Percentiles rank a stretch among this genome's conserved stretches.
phyloP scores from a whole-genome alignment of 306 rosid species.

The Cicer yamashitae region DNA sequence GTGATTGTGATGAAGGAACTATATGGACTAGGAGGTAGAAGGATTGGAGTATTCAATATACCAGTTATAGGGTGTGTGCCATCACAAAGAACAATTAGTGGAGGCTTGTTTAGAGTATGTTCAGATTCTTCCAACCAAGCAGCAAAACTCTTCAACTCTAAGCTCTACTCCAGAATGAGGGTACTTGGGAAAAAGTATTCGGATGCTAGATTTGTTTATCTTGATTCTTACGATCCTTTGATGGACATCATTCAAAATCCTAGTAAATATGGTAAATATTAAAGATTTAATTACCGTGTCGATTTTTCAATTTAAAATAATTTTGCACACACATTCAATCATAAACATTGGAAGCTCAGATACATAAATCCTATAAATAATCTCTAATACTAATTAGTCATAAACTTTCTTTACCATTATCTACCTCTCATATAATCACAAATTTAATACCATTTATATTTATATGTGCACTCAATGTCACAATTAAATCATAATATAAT shows the following conservation, averaged over 20 bases:
- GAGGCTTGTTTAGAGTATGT: conserved; percentile 57
- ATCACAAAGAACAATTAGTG: conserved; percentile 67
- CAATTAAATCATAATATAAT: neutral
- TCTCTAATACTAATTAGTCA: neutral
- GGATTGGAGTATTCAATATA: conserved; percentile 65
- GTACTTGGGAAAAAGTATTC: conserved; percentile 47
- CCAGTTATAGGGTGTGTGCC: conserved; percentile 82
- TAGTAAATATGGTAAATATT: conserved; percentile 54
- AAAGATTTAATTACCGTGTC: neutral
- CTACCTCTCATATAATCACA: neutral
- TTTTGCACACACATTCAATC: neutral
- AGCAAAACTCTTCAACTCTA: conserved; percentile 71
- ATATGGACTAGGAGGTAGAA: conserved; percentile 74
- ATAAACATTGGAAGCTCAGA: neutral
- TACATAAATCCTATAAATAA: no score
- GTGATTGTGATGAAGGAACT: conserved; percentile 54
- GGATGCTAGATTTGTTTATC: conserved; percentile 64
- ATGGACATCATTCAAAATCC: conserved; percentile 62
- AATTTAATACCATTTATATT: neutral
- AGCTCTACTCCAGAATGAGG: conserved; percentile 53
- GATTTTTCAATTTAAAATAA: neutral
- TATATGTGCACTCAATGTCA: conserved; percentile 4
- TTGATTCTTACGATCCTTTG: conserved; percentile 57
- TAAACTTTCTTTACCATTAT: conserved; percentile 4
- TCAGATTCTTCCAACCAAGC: conserved; percentile 54